A percentile compares a stretch with the other conserved stretches of the same genome.
Evolutionary conservation across 2,329 filamentous ascomycete species (phyloP).

Genomic region (Monosporascus sp.): DNA sequence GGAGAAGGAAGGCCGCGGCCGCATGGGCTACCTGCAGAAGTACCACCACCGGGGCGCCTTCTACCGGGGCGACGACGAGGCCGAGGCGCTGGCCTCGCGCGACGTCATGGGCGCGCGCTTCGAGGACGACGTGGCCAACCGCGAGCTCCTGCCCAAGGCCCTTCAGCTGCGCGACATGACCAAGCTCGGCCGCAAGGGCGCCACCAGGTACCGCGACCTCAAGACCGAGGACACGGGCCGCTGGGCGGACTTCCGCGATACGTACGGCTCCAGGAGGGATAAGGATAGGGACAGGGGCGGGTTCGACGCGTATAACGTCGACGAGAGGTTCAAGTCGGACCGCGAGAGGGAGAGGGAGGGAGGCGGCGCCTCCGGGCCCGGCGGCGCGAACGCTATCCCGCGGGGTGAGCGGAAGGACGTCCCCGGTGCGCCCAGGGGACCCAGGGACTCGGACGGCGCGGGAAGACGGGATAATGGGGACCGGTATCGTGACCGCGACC

Average conservation of each 20-base stretch:
- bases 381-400: conserved; percentile 65
- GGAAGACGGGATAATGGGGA: conserved; percentile 16
- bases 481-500: conserved; percentile 17
- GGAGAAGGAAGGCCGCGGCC: conserved; percentile 70
- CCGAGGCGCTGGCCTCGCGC: conserved; percentile 68
- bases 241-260: conserved; percentile 66
- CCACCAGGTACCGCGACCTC: conserved; percentile 85
- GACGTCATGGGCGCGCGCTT: conserved; percentile 84
- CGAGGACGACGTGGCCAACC: conserved; percentile 75
- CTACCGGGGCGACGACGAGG: conserved; percentile 75
- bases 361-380: conserved; percentile 33
- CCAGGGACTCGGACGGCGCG: conserved; percentile 28
- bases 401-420: conserved; percentile 55
- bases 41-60: conserved; percentile 98
- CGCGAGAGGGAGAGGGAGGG: conserved; percentile 38
- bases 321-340: conserved; percentile 66
- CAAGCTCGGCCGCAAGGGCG: conserved; percentile 85
- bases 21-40: conserved; percentile 88
- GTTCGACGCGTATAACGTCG: conserved; percentile 40
- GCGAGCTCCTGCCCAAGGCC: conserved; percentile 80
- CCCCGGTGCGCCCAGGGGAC: conserved; percentile 29
- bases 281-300: conserved; percentile 28
- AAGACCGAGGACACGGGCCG: conserved; percentile 83
- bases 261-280: conserved; percentile 16
- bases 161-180: conserved; percentile 93